Percentiles rank a stretch among this genome's conserved stretches.
These are phyloP conservation scores for Phaeosphaeriaceae sp. DNA, from an alignment of 2,329 filamentous ascomycete species.

Conservation along the genomic window DNA sequence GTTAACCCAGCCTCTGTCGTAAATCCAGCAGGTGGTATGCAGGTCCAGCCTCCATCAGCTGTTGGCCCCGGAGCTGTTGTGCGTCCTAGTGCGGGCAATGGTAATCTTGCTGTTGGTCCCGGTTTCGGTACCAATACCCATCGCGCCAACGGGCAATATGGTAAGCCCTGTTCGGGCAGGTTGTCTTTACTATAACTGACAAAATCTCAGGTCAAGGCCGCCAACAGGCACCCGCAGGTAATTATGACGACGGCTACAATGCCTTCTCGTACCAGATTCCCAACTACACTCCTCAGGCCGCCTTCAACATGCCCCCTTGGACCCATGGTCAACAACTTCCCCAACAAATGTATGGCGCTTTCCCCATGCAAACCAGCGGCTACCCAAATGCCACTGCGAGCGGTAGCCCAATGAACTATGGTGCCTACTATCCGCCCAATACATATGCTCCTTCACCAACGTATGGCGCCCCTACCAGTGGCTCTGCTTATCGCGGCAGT, in stretches of 20 bases:
- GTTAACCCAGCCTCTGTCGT: conserved; percentile 94
- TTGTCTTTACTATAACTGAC: conserved; percentile 13
- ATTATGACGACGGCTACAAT: conserved; percentile 36
- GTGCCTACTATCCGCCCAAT: conserved; percentile 37
- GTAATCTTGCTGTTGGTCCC: conserved; percentile 38
- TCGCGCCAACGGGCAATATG: conserved; percentile 34
- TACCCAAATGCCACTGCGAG: conserved; percentile 30
- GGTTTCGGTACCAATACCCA: conserved; percentile 38
- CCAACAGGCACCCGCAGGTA: conserved; percentile 22
- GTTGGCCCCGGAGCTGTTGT: conserved; percentile 48
- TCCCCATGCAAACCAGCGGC: conserved; percentile 15
- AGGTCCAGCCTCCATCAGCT: conserved; percentile 45
- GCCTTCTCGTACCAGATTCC: conserved; percentile 43
- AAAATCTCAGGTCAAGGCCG: conserved; percentile 20
- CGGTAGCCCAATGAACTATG: conserved; percentile 42
- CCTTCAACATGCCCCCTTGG: conserved; percentile 37
- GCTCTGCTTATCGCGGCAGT: conserved; percentile 29
- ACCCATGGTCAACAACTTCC: conserved; percentile 28
- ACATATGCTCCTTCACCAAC: conserved; percentile 29
- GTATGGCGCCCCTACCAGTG: conserved; percentile 27
- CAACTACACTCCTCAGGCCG: conserved; percentile 26
- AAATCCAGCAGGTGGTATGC: conserved; percentile 41
- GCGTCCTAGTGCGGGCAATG: conserved; percentile 23
- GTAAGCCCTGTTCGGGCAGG: conserved; percentile 18
- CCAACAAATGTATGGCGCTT: conserved; percentile 29